Evolutionary conservation across 305 asterid species (phyloP).

Genomic region (Plantago lanceolata): DNA sequence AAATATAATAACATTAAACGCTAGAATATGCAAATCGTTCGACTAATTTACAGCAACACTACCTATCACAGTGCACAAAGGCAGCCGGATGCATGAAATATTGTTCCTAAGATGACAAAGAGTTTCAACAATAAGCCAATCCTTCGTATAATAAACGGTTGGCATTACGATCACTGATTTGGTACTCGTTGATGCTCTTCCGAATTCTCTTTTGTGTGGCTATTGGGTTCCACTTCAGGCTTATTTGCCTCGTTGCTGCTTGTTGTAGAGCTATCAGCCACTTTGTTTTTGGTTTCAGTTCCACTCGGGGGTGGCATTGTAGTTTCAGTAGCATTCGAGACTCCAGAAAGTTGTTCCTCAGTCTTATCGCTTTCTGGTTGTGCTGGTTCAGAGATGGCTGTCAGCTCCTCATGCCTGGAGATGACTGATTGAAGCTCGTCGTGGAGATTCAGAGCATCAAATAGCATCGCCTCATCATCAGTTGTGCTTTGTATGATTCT

Average conservation of each 20-base stretch:
- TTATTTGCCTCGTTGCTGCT: conserved; percentile 24
- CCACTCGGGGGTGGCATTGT: conserved; percentile 25
- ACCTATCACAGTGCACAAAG: conserved; percentile 13
- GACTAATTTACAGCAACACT: conserved; percentile 24
- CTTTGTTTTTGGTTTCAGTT: conserved; percentile 24
- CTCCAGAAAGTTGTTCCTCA: conserved; percentile 27
- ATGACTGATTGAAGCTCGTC: conserved; percentile 74
- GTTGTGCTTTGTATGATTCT: conserved; percentile 70
- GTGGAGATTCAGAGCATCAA: conserved; percentile 79
- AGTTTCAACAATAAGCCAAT: conserved; percentile 11
- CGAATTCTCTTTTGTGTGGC: conserved; percentile 11
- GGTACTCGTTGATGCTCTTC: conserved; percentile 27
- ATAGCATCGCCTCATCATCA: conserved; percentile 76
- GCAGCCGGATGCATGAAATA: conserved; percentile 5
- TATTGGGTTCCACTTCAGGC: conserved; percentile 13
- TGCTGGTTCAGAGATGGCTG: conserved; percentile 42
- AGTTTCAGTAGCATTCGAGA: conserved; percentile 26
- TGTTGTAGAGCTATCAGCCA: conserved; percentile 22
- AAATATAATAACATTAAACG: neutral
- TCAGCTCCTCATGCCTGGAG: conserved; percentile 50
- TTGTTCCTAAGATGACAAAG: conserved; percentile 19
- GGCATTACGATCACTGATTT: neutral
- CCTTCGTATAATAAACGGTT: neutral
- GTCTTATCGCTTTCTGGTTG: conserved; percentile 28
- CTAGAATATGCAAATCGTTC: neutral